These are phyloP conservation scores for Yarrowia hollandica DNA, from an alignment of 805 yeast genomes.

Conservation along the genomic window DNA sequence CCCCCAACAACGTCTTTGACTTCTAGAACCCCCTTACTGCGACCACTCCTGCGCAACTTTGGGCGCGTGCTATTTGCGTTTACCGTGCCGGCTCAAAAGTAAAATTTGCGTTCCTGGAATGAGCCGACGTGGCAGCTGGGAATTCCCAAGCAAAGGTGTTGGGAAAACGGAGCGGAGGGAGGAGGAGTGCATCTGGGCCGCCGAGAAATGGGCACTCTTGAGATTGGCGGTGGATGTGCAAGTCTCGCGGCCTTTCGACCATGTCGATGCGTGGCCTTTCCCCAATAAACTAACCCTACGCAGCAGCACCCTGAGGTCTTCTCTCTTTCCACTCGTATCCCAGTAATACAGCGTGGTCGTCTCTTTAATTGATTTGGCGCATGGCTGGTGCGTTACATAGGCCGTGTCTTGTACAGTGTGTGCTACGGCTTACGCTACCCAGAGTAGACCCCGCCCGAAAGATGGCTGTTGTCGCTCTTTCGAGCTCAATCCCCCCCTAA, in stretches of 20 bases:
- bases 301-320: too few relatives aligned
- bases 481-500: too few relatives aligned
- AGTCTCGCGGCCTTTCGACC: too few relatives aligned
- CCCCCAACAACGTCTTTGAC: not conserved
- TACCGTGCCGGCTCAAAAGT: slow-evolving; percentile 24
- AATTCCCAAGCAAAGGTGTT: too few relatives aligned
- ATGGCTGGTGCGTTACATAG: not conserved
- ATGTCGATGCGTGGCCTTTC: too few relatives aligned
- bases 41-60: slow-evolving; percentile 27
- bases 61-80: slow-evolving; percentile 29
- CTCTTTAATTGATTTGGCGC: slow-evolving; percentile 22
- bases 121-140: slow-evolving; percentile 23
- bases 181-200: not conserved
- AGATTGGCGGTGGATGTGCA: too few relatives aligned
- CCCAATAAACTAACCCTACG: too few relatives aligned
- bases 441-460: too few relatives aligned
- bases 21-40: slow-evolving; percentile 11
- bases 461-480: too few relatives aligned
- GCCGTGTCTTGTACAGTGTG: not conserved
- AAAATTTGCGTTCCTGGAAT: slow-evolving; percentile 29
- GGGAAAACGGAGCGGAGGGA: not conserved
- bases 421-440: too few relatives aligned
- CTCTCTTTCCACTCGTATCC: too few relatives aligned
- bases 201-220: too few relatives aligned
- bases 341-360: slow-evolving; percentile 1